A percentile compares a stretch with the other conserved stretches of the same genome.
Evolutionary conservation across 108 stramenopile species (phyloP).

Genomic region (Asterionellopsis glacialis): DNA sequence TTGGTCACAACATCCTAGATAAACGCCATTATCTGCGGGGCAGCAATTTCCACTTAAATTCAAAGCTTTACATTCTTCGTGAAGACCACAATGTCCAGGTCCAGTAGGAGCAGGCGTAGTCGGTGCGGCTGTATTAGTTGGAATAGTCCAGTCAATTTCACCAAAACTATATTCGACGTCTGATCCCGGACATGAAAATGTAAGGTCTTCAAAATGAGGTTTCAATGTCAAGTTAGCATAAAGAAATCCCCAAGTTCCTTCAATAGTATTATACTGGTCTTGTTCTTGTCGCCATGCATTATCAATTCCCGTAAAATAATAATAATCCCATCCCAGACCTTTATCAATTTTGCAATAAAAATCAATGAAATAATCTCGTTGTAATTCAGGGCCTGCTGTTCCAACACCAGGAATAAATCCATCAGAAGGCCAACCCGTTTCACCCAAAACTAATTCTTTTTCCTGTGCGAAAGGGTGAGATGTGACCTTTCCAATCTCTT

Average conservation of each 20-base stretch:
- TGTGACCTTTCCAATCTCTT: slow-evolving; percentile 9
- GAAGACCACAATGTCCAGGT: no score
- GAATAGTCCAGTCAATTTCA: slow-evolving; percentile 17
- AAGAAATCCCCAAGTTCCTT: slow-evolving; percentile 33
- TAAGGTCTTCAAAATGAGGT: slow-evolving; percentile 16
- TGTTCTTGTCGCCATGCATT: slow-evolving; percentile 26
- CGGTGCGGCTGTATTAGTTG: no score
- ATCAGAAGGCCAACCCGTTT: slow-evolving; percentile 35
- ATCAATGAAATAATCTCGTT: slow-evolving; percentile 21
- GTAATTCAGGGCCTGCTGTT: slow-evolving; percentile 15
- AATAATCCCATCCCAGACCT: slow-evolving; percentile 21
- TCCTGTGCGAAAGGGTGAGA: background rate
- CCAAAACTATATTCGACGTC: slow-evolving; percentile 19
- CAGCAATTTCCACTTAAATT: no score
- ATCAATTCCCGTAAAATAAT: slow-evolving; percentile 29
- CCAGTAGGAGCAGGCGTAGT: no score
- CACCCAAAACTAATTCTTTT: slow-evolving; percentile 24
- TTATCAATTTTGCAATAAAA: slow-evolving; percentile 15
- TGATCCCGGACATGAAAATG: slow-evolving; percentile 9
- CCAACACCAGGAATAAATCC: slow-evolving; percentile 21
- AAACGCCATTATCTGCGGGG: no score
- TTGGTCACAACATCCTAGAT: no score
- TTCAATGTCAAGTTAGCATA: slow-evolving; percentile 17
- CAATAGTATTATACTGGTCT: slow-evolving; percentile 24
- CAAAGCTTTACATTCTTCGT: no score